Conservation (phyloP, 192 early-diverging fungal genomes). For the Coemansia furcata region DNA sequence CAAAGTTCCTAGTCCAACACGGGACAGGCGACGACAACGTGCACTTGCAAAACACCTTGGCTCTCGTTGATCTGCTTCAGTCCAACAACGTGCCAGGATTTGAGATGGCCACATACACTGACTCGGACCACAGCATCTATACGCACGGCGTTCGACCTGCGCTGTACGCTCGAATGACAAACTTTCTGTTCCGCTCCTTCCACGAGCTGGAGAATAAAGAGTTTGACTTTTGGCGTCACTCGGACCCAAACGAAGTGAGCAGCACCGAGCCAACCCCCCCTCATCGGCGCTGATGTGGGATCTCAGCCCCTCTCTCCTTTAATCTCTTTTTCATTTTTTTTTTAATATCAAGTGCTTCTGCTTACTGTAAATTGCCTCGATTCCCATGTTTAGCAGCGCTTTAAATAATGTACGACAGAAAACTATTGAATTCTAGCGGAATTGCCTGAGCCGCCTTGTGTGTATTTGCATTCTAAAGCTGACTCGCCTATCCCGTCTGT, state of each 20-base stretch:
- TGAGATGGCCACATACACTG: conserved; percentile 85
- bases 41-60: conserved; percentile 88
- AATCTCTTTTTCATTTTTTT: neutral
- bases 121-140: conserved; percentile 86
- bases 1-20: conserved; percentile 82
- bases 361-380: conserved; percentile 1
- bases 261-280: neutral
- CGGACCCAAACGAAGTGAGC: conserved; percentile 21
- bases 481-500: neutral
- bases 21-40: conserved; percentile 92
- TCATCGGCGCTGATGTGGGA: neutral
- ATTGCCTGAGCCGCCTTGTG: neutral
- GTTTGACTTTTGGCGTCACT: conserved; percentile 48
- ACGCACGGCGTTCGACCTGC: conserved; percentile 72
- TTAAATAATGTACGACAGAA: conserved; percentile 8
- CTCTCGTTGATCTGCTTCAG: conserved; percentile 75
- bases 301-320: conserved; percentile 5
- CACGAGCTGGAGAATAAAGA: conserved; percentile 51
- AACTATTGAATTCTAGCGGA: neutral
- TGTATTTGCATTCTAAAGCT: neutral
- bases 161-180: conserved; percentile 60
- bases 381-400: conserved; percentile 2
- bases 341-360: conserved; percentile 4
- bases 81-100: conserved; percentile 70
- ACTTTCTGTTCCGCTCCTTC: conserved; percentile 56